Base-by-base conservation (phyloP, 176 grass and related monocot species). In the Zoysia pacifica region DNA sequence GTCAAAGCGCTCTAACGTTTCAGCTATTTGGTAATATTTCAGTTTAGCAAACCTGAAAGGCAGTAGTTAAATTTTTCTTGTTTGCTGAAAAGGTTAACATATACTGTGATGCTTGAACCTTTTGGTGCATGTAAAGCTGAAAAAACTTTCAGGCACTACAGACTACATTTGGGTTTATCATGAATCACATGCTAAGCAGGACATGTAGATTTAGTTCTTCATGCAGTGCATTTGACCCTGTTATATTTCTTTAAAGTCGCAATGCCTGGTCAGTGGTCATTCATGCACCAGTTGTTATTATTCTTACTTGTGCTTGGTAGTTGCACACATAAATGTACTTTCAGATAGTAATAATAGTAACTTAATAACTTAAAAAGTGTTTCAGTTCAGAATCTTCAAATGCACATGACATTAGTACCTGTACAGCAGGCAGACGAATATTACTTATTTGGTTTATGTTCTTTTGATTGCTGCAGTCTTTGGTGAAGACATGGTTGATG, bases 401-500 rank as follows among this genome's bases (percentile, higher is more conserved):
- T 87, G 41, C 48, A 12, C 62, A 39, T 76, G 65, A 59, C 8
- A 35, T 77, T 72, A 44, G 14, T 71, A 70, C 39, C 66, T 50
- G 48, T 85, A 12, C 44, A 74, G 15, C 16, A 5, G 18, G 9
- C 55, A 58, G 55, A 44, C 10, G 49, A 11, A 55, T 51, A 75
- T 65, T 58, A 65, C 67, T 77, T 71, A 28, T 48, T 13, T 86
- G 19, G 39, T 40, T 65, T 69, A 75, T 11, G 39, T 72, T 69
- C 70, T 7, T 69, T 72, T 76, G 16, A 70, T 81, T 74, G 7
- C 83, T 71, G 41, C 82, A 97, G 94, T 62, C 44, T 93, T 97
- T 80, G 90, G 92, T 60, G 95, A 89, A 76, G 74, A 72, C 44
- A 98, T 98, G 95, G 78, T 94, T 48, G 66, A 87, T 55, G 90